A percentile compares a stretch with the other conserved stretches of the same genome.
Conservation (phyloP, 2,329 filamentous ascomycete genomes). For the Didymellaceae sp. region DNA sequence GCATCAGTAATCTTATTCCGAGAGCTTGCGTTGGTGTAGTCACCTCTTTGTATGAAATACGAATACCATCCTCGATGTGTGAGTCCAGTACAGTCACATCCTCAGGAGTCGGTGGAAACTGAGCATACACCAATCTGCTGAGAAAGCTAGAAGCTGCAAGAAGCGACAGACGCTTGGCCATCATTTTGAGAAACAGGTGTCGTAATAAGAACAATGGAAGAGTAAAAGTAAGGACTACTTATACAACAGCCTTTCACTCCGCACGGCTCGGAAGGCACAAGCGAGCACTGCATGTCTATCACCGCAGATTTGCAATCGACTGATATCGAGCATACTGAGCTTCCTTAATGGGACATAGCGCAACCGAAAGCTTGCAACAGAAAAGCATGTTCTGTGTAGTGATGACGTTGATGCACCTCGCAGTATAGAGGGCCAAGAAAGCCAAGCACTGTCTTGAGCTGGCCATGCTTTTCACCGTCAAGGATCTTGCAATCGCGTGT, state of each 20-base stretch:
- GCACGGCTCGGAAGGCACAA: background rate
- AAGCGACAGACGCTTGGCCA: constrained; percentile 11
- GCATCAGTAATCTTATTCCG: background rate
- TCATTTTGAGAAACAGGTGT: constrained; percentile 4
- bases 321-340: constrained; percentile 19
- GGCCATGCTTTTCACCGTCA: constrained; percentile 5
- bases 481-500: background rate
- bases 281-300: constrained; percentile 2
- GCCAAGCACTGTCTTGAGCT: constrained; percentile 18
- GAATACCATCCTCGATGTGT: constrained; percentile 48
- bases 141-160: constrained; percentile 24
- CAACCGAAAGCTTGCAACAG: constrained; percentile 17
- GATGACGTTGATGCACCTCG: constrained; percentile 26
- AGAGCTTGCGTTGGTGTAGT: background rate
- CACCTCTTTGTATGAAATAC: constrained; percentile 55
- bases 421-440: constrained; percentile 28
- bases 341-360: constrained; percentile 35
- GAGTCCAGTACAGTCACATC: constrained; percentile 50
- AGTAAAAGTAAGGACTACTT: background rate
- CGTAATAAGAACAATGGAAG: background rate
- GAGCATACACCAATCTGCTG: constrained; percentile 29
- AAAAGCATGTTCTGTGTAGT: constrained; percentile 11
- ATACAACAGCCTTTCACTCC: constrained; percentile 1
- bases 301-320: background rate
- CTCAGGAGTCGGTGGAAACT: constrained; percentile 50